Conservation (phyloP, 495 filamentous ascomycete species). For the Saxophila tyrrhenica region DNA sequence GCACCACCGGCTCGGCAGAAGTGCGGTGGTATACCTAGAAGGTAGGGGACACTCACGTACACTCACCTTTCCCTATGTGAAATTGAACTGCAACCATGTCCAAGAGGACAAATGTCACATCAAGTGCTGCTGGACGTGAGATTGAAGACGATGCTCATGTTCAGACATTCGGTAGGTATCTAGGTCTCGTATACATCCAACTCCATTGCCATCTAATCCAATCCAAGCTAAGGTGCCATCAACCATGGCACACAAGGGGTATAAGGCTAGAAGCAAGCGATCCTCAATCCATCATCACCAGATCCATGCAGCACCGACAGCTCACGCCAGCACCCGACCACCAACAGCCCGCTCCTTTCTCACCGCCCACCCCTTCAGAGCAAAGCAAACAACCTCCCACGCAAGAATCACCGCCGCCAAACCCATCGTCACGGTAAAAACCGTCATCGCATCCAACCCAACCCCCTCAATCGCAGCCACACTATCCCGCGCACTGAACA, state of each 20-base stretch:
- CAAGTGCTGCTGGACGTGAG: too few relatives aligned
- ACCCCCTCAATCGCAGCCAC: conserved; percentile 66
- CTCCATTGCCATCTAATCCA: neutral
- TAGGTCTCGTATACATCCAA: neutral
- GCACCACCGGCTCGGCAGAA: too few relatives aligned
- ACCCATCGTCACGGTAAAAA: conserved; percentile 83
- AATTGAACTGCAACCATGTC: too few relatives aligned
- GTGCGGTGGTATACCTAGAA: too few relatives aligned
- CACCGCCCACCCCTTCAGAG: conserved; percentile 84
- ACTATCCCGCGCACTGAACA: conserved; percentile 72
- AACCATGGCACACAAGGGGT: neutral
- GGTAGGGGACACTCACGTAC: too few relatives aligned
- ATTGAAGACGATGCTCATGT: neutral
- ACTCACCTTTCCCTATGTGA: too few relatives aligned
- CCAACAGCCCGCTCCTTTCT: conserved; percentile 39
- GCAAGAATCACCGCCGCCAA: conserved; percentile 76
- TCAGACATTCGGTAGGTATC: neutral
- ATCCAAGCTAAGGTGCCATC: neutral
- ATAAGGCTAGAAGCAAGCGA: neutral
- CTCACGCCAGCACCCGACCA: neutral
- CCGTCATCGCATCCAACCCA: conserved; percentile 74
- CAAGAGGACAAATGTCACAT: too few relatives aligned
- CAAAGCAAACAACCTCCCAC: conserved; percentile 62
- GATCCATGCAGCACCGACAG: neutral
- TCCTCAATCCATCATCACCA: neutral